A percentile compares a stretch with the other conserved stretches of the same genome.
Conservation (phyloP, 495 filamentous ascomycete genomes). For the Tetracladium setigerum region DNA sequence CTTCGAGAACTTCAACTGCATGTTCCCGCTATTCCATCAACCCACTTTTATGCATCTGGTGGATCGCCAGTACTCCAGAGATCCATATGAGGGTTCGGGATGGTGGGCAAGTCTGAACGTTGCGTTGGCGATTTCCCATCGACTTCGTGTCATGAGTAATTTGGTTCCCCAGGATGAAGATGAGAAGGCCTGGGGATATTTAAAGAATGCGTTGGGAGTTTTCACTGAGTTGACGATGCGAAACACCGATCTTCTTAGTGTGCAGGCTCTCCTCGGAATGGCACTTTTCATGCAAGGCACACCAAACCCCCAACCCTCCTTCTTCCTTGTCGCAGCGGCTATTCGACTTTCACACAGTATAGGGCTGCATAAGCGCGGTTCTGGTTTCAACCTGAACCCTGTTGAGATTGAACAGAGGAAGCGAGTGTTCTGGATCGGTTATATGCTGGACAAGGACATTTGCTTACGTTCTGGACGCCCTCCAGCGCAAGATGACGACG, state of each 20-base stretch:
- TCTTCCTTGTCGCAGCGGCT: conserved; percentile 87
- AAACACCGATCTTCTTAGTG: conserved; percentile 90
- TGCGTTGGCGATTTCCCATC: conserved; percentile 82
- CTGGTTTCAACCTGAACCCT: conserved; percentile 81
- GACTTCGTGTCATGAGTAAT: conserved; percentile 92
- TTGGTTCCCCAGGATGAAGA: conserved; percentile 84
- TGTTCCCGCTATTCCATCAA: conserved; percentile 96
- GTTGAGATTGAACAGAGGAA: conserved; percentile 93
- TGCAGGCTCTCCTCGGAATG: conserved; percentile 96
- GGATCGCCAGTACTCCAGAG: conserved; percentile 80
- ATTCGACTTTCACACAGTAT: conserved; percentile 91
- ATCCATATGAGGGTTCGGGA: conserved; percentile 92
- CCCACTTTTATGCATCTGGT: conserved; percentile 97
- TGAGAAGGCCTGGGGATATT: conserved; percentile 84
- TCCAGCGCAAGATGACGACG: conserved; percentile 92
- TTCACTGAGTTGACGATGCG: conserved; percentile 89
- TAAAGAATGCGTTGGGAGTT: conserved; percentile 94
- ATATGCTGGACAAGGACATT: conserved; percentile 91
- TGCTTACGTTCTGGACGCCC: conserved; percentile 89
- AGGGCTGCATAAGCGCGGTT: conserved; percentile 87
- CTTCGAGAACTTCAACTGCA: conserved; percentile 97
- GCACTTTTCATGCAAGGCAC: conserved; percentile 94
- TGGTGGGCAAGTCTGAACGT: conserved; percentile 99
- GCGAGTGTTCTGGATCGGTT: conserved; percentile 97
- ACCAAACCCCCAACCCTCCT: conserved; percentile 91